Percentiles rank a stretch among this genome's conserved stretches.
phyloP scores from a whole-genome alignment of 2,329 filamentous ascomycete genomes.

The Colletotrichum filicis region DNA sequence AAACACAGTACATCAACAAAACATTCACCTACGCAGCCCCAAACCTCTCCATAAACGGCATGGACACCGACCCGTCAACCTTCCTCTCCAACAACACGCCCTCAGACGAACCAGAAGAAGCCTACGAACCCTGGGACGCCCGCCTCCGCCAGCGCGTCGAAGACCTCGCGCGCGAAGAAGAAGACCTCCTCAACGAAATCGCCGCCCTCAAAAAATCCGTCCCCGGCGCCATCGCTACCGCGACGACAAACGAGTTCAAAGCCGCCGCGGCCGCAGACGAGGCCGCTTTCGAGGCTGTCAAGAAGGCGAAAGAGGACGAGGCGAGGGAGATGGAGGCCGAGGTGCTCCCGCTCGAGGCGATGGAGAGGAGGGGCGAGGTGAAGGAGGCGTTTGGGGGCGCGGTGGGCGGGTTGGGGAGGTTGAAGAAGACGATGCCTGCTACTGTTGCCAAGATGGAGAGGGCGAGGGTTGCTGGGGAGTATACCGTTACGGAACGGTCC shows the following conservation, averaged over 20 bases:
- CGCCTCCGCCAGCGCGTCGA: constrained; percentile 69
- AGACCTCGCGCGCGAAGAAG: constrained; percentile 70
- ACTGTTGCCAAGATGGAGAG: constrained; percentile 74
- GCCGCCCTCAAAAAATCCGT: constrained; percentile 67
- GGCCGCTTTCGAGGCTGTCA: constrained; percentile 42
- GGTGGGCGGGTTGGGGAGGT: constrained; percentile 59
- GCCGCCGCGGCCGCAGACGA: constrained; percentile 59
- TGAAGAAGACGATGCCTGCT: constrained; percentile 71
- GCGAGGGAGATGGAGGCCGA: constrained; percentile 38
- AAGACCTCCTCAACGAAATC: constrained; percentile 72
- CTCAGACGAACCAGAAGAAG: constrained; percentile 47
- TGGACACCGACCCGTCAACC: constrained; percentile 55
- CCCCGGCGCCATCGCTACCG: constrained; percentile 56
- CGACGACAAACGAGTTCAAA: constrained; percentile 55
- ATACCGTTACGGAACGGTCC: constrained; percentile 58
- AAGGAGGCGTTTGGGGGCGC: constrained; percentile 59
- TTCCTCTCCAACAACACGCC: constrained; percentile 45
- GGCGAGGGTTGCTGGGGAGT: constrained; percentile 68
- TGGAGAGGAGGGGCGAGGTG: constrained; percentile 58
- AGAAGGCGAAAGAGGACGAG: constrained; percentile 35
- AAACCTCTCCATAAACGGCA: constrained; percentile 73
- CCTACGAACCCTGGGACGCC: constrained; percentile 70
- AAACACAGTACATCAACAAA: constrained; percentile 66
- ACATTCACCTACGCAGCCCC: constrained; percentile 69
- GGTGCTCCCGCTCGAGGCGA: constrained; percentile 44